Evolutionary conservation across 495 filamentous ascomycete genomes (phyloP), one percentile per base, ranked within the genome.

Genomic region (Aspergillus ellipticus): DNA sequence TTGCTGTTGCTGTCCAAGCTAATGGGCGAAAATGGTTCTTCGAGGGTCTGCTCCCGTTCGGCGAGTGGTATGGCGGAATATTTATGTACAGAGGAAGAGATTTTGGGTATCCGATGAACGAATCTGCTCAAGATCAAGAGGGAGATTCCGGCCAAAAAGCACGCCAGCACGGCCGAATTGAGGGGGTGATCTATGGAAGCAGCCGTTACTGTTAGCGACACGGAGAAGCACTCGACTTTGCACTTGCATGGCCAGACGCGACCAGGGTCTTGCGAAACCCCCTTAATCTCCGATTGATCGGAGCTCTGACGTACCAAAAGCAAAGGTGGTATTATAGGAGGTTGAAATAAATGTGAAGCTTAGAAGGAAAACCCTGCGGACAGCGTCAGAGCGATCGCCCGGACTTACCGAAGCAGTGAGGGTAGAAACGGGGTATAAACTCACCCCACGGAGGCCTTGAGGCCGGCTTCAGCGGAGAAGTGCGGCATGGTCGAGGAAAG

Each of bases 381-480:
- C 9, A n/a, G 8, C 20, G 21, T 56, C 10, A 16, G 24, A 24
- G 29, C 45, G 19, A 16, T n/a, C n/a, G n/a, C n/a, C n/a, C n/a
- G n/a, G n/a, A 28, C 33, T 16, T 13, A 29, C 5, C 16, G 37
- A 21, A 8, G 35, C 29, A 15, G 3, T 35, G 17, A 19, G n/a
- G 19, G 48, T 20, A 66, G 28, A 60, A 51, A 21, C 53, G 41
- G 21, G 22, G 26, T 21, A 42, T 37, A 16, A 22, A 68, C 66
- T 60, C 62, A 76, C 74, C 72, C 74, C 57, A 76, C 57, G 54
- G 60, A 68, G 58, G 67, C 65, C 64, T 63, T 67, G 19, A 75
- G 62, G 54, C 69, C 66, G 35, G 64, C 61, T 45, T 76, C 74
- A 42, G 67, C 52, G 33, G 70, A 67, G 52, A 75, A 60, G 39